A percentile compares a stretch with the other conserved stretches of the same genome.
Conservation (phyloP, 176 grass and related monocot species). For the Eragrostis curvula region DNA sequence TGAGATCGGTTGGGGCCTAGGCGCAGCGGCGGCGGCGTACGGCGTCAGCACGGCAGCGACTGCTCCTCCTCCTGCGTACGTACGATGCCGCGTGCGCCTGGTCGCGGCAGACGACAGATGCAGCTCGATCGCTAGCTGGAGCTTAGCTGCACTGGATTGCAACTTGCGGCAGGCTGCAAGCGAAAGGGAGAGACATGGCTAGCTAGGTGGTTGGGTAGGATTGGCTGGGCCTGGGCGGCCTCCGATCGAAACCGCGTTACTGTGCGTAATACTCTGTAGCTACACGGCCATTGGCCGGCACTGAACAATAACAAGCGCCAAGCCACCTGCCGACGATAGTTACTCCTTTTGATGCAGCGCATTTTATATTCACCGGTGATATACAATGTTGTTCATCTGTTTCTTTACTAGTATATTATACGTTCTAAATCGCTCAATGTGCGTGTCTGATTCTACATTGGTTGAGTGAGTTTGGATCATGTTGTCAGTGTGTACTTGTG, state of each 20-base stretch:
- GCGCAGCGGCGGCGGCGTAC: constrained; percentile 25
- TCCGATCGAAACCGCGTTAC: constrained; percentile 35
- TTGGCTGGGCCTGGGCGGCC: not conserved
- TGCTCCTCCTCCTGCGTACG: not conserved
- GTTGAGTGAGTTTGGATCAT: not conserved
- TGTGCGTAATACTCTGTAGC: not conserved
- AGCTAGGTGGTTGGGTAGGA: constrained; percentile 16
- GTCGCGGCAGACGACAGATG: not conserved
- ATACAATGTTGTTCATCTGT: not conserved
- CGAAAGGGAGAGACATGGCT: not conserved
- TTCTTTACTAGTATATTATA: not conserved
- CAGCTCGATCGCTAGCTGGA: constrained; percentile 62
- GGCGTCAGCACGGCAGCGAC: constrained; percentile 51
- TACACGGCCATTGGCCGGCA: constrained; percentile 1
- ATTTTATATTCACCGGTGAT: not conserved
- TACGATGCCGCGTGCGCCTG: constrained; percentile 31
- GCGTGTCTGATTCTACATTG: not conserved
- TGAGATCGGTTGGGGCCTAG: not conserved
- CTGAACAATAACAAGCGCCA: not conserved
- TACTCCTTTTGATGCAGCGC: not conserved
- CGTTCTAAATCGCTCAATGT: not conserved
- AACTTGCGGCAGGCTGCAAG: not conserved
- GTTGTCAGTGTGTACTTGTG: not conserved
- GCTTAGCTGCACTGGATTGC: constrained; percentile 51
- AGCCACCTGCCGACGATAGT: not conserved